These are phyloP conservation scores for Cyberlindnera maritima DNA, from an alignment of 805 yeast species.

Conservation along the genomic window DNA sequence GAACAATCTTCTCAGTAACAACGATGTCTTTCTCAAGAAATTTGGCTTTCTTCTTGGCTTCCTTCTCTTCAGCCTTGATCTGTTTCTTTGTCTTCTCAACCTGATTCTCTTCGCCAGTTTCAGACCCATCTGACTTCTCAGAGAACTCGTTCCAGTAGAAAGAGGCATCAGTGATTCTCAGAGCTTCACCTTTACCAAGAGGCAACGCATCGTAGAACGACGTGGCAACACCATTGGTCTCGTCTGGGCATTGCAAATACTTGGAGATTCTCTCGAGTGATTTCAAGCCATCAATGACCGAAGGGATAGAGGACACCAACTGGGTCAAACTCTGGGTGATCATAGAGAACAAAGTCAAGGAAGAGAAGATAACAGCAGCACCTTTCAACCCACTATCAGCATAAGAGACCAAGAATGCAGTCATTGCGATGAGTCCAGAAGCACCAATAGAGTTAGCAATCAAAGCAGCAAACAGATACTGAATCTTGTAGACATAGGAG, in stretches of 20 bases:
- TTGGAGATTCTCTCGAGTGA: conserved; percentile 57
- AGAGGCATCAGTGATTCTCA: too few relatives aligned
- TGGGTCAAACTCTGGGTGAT: conserved; percentile 57
- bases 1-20: background rate
- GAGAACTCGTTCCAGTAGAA: too few relatives aligned
- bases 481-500: conserved; percentile 40
- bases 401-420: conserved; percentile 38
- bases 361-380: conserved; percentile 63
- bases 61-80: too few relatives aligned
- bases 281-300: conserved; percentile 58
- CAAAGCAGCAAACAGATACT: background rate
- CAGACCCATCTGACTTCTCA: too few relatives aligned
- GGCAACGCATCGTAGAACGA: conserved; percentile 23
- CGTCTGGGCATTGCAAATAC: conserved; percentile 34
- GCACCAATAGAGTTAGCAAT: background rate
- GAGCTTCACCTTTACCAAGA: too few relatives aligned
- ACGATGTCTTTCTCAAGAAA: background rate
- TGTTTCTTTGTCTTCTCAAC: too few relatives aligned
- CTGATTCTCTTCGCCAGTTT: too few relatives aligned
- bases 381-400: conserved; percentile 33
- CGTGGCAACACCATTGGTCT: conserved; percentile 37
- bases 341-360: conserved; percentile 60
- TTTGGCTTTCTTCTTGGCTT: too few relatives aligned
- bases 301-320: conserved; percentile 55
- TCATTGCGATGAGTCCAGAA: conserved; percentile 28